Conservation (phyloP, 371 early-diverging fungal genomes). For the Mortierella sp. region DNA sequence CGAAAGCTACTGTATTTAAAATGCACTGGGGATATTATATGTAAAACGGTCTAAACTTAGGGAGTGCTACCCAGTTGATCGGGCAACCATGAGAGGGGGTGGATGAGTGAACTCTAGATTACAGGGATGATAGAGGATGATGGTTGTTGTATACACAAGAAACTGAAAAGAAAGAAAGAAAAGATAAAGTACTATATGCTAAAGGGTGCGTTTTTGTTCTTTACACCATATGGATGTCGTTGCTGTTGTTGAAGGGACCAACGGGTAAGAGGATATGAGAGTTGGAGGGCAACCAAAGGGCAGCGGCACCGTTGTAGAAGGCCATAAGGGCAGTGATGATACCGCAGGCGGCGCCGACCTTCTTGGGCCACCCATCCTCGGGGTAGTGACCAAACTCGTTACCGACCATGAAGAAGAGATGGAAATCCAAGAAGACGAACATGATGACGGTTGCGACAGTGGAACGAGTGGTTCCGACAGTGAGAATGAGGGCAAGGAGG, state of each 20-base stretch:
- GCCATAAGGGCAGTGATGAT: conserved; percentile 46
- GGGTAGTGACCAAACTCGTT: conserved; percentile 32
- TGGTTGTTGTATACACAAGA: not conserved
- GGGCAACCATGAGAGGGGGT: not conserved
- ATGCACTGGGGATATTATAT: conserved; percentile 10
- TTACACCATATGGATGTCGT: conserved; percentile 18
- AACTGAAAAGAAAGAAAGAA: not conserved
- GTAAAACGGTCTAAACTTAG: not conserved
- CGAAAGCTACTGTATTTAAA: not conserved
- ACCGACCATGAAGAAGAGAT: conserved; percentile 33
- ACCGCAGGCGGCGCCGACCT: conserved; percentile 34
- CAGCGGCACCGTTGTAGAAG: conserved; percentile 54
- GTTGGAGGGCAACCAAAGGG: conserved; percentile 47
- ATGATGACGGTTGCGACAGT: conserved; percentile 36
- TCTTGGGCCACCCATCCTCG: conserved; percentile 15
- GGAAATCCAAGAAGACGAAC: conserved; percentile 44
- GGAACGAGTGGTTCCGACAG: conserved; percentile 47
- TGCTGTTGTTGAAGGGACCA: conserved; percentile 18
- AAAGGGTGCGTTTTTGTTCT: no score
- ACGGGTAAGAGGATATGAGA: conserved; percentile 44
- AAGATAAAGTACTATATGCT: not conserved
- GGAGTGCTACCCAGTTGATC: not conserved
- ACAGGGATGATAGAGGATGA: not conserved
- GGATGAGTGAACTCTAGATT: not conserved
- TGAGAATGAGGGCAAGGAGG: conserved; percentile 49